A percentile compares a stretch with the other conserved stretches of the same genome.
These are phyloP conservation scores for Cadophora luteo-olivacea DNA, from an alignment of 2,329 filamentous ascomycete species.

Conservation along the genomic window DNA sequence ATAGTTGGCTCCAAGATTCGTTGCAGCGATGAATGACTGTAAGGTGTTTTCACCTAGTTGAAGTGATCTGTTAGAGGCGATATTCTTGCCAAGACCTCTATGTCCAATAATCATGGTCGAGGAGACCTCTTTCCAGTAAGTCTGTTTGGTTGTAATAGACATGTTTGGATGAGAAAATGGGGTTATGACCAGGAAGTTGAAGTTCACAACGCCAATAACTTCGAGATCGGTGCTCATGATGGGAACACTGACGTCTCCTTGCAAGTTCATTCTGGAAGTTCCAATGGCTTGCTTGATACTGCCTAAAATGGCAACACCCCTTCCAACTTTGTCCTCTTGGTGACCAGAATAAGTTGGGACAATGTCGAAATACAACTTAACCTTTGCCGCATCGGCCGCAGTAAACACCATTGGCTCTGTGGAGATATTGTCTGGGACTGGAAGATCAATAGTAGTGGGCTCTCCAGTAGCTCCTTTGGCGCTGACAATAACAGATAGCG, in stretches of 20 bases:
- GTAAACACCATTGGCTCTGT: conserved; percentile 94
- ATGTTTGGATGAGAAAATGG: conserved; percentile 95
- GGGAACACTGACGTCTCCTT: conserved; percentile 90
- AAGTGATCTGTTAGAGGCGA: conserved; percentile 80
- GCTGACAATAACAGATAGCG: conserved; percentile 88
- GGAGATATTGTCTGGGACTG: conserved; percentile 90
- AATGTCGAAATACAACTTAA: conserved; percentile 92
- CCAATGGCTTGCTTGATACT: conserved; percentile 85
- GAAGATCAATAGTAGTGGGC: conserved; percentile 87
- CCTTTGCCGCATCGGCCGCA: conserved; percentile 76
- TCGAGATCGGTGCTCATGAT: conserved; percentile 83
- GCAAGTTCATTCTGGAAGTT: conserved; percentile 85
- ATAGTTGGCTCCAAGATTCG: conserved; percentile 84
- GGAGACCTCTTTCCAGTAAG: conserved; percentile 93
- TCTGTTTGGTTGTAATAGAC: conserved; percentile 87
- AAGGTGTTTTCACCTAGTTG: conserved; percentile 97
- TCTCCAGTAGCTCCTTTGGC: conserved; percentile 86
- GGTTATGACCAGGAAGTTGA: conserved; percentile 95
- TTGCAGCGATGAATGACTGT: conserved; percentile 93
- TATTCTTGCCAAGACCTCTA: conserved; percentile 87
- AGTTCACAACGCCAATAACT: conserved; percentile 92
- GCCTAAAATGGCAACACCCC: conserved; percentile 86
- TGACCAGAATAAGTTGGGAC: conserved; percentile 94
- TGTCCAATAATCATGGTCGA: conserved; percentile 83
- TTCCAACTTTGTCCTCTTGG: conserved; percentile 85